Base-by-base conservation (phyloP, 805 yeast genomes). In the Kuraishia ogatae region DNA sequence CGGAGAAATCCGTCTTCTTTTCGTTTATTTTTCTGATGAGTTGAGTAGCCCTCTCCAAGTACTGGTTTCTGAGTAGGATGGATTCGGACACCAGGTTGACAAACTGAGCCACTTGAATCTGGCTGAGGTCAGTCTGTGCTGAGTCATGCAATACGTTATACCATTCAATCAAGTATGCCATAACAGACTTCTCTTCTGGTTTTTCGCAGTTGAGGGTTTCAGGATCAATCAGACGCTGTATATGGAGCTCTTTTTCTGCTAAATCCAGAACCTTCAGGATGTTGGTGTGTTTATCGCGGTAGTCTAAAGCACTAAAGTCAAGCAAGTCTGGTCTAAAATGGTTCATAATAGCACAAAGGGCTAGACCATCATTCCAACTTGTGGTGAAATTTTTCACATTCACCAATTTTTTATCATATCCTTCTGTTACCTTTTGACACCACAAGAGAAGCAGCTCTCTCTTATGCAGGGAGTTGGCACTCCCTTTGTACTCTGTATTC, bases 171-270 rank as follows among this genome's bases (percentile, higher is more conserved):
- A 83, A 66, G 62, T 81, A 84, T 19, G 84, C 76, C 59, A 84
- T 73, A 17, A 84, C 71, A 48, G 84, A 75, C 59, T 80, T 77
- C 58, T 84, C 89, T 58, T 84, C 89, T 0, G 86, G 86, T 23
- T 70, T 71, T 15, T 69, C 62, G 22, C 72, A 69, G 43, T 69
- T 69, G 56, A 83, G 73, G 65, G 82, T 87, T 39, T 80, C 83
- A 1, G 73, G 76, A 54, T 82, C 85, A 4, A 82, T 73, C 53
- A 84, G 66, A 51, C 70, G 73, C 1, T 82, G 80, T 28, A 84
- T 79, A 1, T 78, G 80, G 23, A 80, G 65, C 10, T 72, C 60
- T 17, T 72, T 67, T 15, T 75, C 70, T 0, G 84, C 83, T 28
- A 71, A 64, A 2, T 62, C 60, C 28, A 83, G 63, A 1, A 81